Percentiles rank a stretch among this genome's conserved stretches.
phyloP scores from a whole-genome alignment of 192 early-diverging fungal species.

The Mycoemilia scoparia region DNA sequence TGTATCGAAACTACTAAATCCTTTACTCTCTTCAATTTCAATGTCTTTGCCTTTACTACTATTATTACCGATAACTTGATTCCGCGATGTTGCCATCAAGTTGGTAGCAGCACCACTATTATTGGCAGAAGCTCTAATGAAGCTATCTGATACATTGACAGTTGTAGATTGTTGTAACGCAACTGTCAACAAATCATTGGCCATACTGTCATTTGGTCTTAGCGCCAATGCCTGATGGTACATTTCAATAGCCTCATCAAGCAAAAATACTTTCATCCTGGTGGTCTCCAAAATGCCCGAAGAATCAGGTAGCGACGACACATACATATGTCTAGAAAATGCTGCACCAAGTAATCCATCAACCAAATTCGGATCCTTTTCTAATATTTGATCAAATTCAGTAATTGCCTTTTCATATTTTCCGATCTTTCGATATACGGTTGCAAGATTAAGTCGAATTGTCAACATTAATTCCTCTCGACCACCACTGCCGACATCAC shows the following conservation, averaged over 20 bases:
- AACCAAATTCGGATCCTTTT: slow-evolving; percentile 11
- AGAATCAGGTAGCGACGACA: slow-evolving; percentile 7
- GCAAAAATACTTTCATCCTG: neutral
- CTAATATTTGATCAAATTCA: slow-evolving; percentile 7
- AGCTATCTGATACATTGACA: too few species aligned
- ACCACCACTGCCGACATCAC: too few species aligned
- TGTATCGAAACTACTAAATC: too few species aligned
- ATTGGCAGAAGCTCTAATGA: too few species aligned
- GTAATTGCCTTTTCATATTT: slow-evolving; percentile 5
- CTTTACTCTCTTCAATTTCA: too few species aligned
- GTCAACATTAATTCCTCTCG: too few species aligned
- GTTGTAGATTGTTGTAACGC: slow-evolving; percentile 18
- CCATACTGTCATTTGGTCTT: slow-evolving; percentile 15
- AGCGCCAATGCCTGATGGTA: slow-evolving; percentile 19
- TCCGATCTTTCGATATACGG: slow-evolving; percentile 10
- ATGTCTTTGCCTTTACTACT: too few species aligned
- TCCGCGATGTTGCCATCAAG: too few species aligned
- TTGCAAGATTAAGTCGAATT: slow-evolving; percentile 20
- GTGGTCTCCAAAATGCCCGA: neutral
- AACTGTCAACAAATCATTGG: slow-evolving; percentile 20
- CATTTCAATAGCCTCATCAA: slow-evolving; percentile 19
- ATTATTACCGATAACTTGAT: too few species aligned
- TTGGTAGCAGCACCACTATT: too few species aligned
- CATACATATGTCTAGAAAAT: slow-evolving; percentile 14
- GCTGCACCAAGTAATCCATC: slow-evolving; percentile 10